Evolutionary conservation across 1,139 yeast genomes (phyloP), one percentile per base, ranked within the genome.

Genomic region (Williopsis jadinii): DNA sequence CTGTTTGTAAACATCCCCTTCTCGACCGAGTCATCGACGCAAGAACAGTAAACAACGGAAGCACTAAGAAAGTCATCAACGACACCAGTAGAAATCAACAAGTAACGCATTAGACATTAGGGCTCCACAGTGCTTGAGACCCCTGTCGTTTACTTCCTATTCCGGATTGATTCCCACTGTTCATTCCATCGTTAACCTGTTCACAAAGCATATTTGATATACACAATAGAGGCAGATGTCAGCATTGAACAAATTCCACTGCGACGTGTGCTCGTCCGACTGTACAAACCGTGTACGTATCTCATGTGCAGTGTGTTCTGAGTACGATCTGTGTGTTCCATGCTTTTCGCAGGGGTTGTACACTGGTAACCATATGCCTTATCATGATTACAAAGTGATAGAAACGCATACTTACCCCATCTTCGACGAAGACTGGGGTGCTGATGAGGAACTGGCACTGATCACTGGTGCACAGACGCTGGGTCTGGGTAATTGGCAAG

Each of bases 401-500:
- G 98, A 92, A 61, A 96, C 94, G 54, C 92, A 90, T 58, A 85
- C 95, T 5, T 92, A 87, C 58, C 98, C 99, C 0, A 85, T 94
- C 19, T 83, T 92, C 53, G 85, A 80, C 41, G 76, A 75, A 43
- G 92, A 84, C 39, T 92, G 99, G 99, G 98, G 98, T 29, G 98
- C 98, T 0, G 98, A 92, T 62, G 99, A 92, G 61, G 99, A 92
- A 61, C 60, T 90, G 46, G 67, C 87, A 38, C 68, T 92, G 46
- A 75, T 94, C 15, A 95, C 88, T 60, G 98, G 97, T 8, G 83
- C 95, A 40, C 96, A 90, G 61, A 83, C 86, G 6, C 74, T 76
- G 42, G 98, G 99, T 0, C 67, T 90, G 44, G 99, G 98, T 5
- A 90, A 90, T 61, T 92, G 98, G 98, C 95, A 86, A 54, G 98